These are phyloP conservation scores for Lentinula lateritia DNA, from an alignment of 768 basidiomycete genomes.

Conservation along the genomic window DNA sequence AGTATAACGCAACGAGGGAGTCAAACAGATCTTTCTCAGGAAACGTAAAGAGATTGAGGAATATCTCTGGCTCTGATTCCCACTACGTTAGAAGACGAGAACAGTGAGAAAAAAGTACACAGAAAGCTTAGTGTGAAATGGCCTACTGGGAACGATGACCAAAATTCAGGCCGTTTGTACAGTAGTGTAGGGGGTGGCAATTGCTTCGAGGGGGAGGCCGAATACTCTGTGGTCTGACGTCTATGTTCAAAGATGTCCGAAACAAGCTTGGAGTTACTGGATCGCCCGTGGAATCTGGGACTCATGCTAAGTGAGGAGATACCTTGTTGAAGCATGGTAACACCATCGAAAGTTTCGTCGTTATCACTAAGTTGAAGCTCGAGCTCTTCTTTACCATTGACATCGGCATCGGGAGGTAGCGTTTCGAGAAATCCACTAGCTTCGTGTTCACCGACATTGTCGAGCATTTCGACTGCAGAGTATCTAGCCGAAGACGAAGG, in stretches of 20 bases:
- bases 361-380: not conserved
- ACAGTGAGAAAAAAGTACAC: not conserved
- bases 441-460: not conserved
- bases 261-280: not conserved
- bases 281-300: slow-evolving; percentile 1
- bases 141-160: slow-evolving; percentile 1
- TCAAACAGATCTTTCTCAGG: slow-evolving; percentile 46
- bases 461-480: not conserved
- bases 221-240: not conserved
- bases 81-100: not conserved
- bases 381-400: not conserved
- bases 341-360: not conserved
- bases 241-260: not conserved
- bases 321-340: not conserved
- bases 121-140: not conserved
- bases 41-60: slow-evolving; percentile 18
- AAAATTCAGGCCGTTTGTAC: not conserved
- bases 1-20: slow-evolving; percentile 45
- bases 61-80: not conserved
- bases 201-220: not conserved
- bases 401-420: not conserved
- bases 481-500: not conserved
- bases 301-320: not conserved
- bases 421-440: not conserved
- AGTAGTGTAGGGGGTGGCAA: not conserved